phyloP scores from a whole-genome alignment of 768 basidiomycete genomes.

The Rhizopogon salebrosus region DNA sequence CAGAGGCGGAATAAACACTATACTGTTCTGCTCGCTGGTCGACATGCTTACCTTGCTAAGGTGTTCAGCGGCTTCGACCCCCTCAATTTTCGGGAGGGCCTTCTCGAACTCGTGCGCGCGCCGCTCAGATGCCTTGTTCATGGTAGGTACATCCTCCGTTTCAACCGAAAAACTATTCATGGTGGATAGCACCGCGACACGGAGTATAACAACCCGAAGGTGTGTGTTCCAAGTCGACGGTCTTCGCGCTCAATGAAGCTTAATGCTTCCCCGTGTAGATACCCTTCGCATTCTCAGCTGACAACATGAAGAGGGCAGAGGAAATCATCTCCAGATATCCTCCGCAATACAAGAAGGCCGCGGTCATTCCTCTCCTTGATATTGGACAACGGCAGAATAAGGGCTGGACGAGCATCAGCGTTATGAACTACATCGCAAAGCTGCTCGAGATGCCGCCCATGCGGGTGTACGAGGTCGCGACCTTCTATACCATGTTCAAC shows the following conservation, averaged over 20 bases:
- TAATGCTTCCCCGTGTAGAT: conserved; percentile 46
- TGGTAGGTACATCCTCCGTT: conserved; percentile 47
- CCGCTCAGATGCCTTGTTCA: conserved; percentile 81
- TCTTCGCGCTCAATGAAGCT: background rate
- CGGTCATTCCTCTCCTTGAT: conserved; percentile 94
- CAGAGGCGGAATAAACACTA: background rate
- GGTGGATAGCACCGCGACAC: conserved; percentile 84
- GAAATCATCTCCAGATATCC: conserved; percentile 94
- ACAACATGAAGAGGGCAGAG: conserved; percentile 80
- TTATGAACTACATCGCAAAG: conserved; percentile 98
- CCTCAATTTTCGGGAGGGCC: conserved; percentile 15
- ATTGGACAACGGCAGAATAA: conserved; percentile 97
- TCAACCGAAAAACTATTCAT: conserved; percentile 9
- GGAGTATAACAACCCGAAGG: conserved; percentile 89
- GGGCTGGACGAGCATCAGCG: conserved; percentile 96
- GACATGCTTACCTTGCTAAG: conserved; percentile 20
- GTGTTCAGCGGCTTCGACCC: conserved; percentile 11
- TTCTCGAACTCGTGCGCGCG: conserved; percentile 39
- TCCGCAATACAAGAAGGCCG: conserved; percentile 97
- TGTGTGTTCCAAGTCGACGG: conserved; percentile 22
- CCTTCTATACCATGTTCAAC: conserved; percentile 99
- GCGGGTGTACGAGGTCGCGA: conserved; percentile 99
- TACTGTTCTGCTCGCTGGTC: conserved; percentile 2
- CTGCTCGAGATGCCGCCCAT: conserved; percentile 92
- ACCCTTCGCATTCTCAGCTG: conserved; percentile 77